These are phyloP conservation scores for Ceratobasidium sp. DNA, from an alignment of 1,284 basidiomycete genomes.

Conservation along the genomic window DNA sequence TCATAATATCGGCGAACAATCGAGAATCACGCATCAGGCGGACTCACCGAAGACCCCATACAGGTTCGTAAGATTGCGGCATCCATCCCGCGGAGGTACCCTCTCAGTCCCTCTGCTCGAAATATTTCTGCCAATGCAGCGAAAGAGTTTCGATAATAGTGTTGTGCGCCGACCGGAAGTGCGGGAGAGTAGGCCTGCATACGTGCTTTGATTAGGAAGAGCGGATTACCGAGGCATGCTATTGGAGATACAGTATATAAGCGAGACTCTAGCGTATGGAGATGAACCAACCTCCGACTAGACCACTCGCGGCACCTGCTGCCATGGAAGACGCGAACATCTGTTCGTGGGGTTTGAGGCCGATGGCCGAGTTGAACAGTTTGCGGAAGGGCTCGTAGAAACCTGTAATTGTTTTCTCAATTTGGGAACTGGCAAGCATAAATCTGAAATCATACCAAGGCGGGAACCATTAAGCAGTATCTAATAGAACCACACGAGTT, in stretches of 20 bases:
- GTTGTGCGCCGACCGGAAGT: slow-evolving; percentile 94
- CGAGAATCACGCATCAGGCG: slow-evolving; percentile 3
- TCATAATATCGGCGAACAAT: slow-evolving; percentile 3
- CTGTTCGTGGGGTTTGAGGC: slow-evolving; percentile 73
- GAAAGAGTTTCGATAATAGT: slow-evolving; percentile 86
- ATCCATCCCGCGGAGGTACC: slow-evolving; percentile 90
- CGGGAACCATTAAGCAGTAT: slow-evolving; percentile 95
- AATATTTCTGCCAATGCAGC: slow-evolving; percentile 87
- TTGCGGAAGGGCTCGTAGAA: slow-evolving; percentile 95
- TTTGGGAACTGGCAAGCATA: slow-evolving; percentile 18
- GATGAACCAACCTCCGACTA: slow-evolving; percentile 80
- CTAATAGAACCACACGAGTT: slow-evolving; percentile 59
- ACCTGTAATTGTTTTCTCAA: slow-evolving; percentile 63
- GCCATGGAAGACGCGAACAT: slow-evolving; percentile 79
- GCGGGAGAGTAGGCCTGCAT: slow-evolving; percentile 97
- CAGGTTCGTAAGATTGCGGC: slow-evolving; percentile 93
- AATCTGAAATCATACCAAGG: slow-evolving; percentile 70
- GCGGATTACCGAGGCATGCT: slow-evolving; percentile 92
- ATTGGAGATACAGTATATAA: slow-evolving; percentile 24
- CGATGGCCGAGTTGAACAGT: slow-evolving; percentile 76
- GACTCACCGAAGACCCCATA: slow-evolving; percentile 86
- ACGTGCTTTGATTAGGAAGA: slow-evolving; percentile 96
- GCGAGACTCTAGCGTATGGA: slow-evolving; percentile 15
- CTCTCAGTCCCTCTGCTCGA: slow-evolving; percentile 79
- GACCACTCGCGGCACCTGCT: slow-evolving; percentile 90